Base-by-base conservation (phyloP, 2,329 filamentous ascomycete species). In the Teratosphaeria viscida region DNA sequence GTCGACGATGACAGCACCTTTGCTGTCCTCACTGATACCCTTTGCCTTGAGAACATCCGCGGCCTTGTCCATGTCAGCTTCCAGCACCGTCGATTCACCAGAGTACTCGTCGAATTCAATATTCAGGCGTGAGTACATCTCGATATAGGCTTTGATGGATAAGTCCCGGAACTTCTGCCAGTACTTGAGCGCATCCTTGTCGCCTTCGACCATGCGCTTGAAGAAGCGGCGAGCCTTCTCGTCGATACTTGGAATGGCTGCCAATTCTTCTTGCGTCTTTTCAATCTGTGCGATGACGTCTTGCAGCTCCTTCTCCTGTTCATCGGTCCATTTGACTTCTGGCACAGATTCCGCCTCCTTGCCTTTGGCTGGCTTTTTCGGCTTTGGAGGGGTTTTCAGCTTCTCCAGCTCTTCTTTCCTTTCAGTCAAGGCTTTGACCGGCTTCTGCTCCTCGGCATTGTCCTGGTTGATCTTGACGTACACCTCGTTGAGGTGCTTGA, bases 401-500 rank as follows among this genome's bases (percentile, higher is more conserved):
- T 72, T 73, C 29, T 76, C 72, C 5, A 74, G 66, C 59, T 74
- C 73, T 57, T 75, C 73, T 63, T 76, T 75, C 68, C 75, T 71
- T 59, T 73, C 74, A 59, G 74, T 71, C 39, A 76, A 61, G 61
- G 67, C 78, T 66, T 85, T 84, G 27, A 86, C 83, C 61, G 81
- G 71, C 64, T 87, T 86, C 64, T 87, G 86, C 76, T 90, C 85
- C 0, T 79, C 82, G 2, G 78, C 74, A 63, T 86, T 81, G 3
- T 86, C 78, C 43, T 79, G 79, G 66, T 84, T 84, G 73, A 92
- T 90, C 72, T 84, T 82, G 63, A 92, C 88, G 68, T 92, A 94
- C 57, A 94, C 85, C 68, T 91, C 84, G 73, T 87, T 92, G 10
- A 94, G 78, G 72, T 94, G 89, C 72, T 89, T 88, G 70, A 92